phyloP scores from a whole-genome alignment of 345 rosid species.

The Eutrema heterophyllum region DNA sequence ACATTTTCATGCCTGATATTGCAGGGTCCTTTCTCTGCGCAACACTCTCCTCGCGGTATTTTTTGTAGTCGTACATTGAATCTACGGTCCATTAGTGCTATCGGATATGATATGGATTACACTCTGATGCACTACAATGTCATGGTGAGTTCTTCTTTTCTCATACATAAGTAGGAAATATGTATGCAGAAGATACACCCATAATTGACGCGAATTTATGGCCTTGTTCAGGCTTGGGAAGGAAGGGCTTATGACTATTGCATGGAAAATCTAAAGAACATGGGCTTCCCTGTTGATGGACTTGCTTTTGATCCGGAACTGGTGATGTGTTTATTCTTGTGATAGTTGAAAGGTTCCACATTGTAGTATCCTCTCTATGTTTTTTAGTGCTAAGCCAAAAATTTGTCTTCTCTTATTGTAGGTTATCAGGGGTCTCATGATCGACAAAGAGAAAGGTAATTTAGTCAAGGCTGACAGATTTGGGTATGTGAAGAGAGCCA shows the following conservation, averaged over 20 bases:
- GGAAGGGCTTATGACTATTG: constrained; percentile 97
- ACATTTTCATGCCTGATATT: neutral
- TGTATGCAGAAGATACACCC: neutral
- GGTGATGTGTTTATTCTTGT: constrained; percentile 39
- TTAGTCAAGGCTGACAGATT: constrained; percentile 96
- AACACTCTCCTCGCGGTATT: constrained; percentile 84
- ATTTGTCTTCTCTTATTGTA: constrained; percentile 17
- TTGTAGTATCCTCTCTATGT: constrained; percentile 6
- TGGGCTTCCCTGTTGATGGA: constrained; percentile 95
- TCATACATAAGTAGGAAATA: neutral
- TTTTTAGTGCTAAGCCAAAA: neutral
- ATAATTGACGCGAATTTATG: neutral
- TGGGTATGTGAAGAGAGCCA: constrained; percentile 90
- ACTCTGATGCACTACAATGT: constrained; percentile 95
- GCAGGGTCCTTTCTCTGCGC: constrained; percentile 79
- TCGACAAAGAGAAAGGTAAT: constrained; percentile 93
- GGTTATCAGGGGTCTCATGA: constrained; percentile 96
- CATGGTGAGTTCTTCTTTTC: constrained; percentile 42
- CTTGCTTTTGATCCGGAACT: constrained; percentile 86
- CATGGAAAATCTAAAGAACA: constrained; percentile 69
- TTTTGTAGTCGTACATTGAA: constrained; percentile 93
- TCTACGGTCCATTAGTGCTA: constrained; percentile 89
- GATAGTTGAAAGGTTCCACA: neutral
- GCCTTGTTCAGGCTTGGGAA: constrained; percentile 83
- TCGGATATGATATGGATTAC: constrained; percentile 99